Evolutionary conservation across 2,329 filamentous ascomycete genomes (phyloP), one percentile per base, ranked within the genome.

Genomic region (Botrytis galanthina): DNA sequence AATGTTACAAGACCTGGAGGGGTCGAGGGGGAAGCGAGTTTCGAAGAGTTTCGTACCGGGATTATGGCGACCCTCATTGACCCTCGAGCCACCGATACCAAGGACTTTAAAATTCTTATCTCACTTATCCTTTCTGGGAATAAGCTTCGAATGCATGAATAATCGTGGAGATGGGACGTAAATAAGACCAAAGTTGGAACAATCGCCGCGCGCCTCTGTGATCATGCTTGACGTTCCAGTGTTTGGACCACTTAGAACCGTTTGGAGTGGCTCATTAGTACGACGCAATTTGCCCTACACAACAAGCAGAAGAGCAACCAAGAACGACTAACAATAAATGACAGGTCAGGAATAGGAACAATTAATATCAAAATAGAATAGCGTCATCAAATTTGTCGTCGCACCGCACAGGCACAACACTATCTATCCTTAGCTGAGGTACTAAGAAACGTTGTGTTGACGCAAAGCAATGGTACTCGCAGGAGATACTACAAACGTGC

Each of bases 171-270:
- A 72, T 72, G 37, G 61, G 70, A 72, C 37, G 71, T 39, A 68
- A 69, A 60, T 60, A 67, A 48, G 71, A 59, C 32, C 51, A 71
- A 57, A 44, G 39, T 73, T 70, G 66, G 59, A 73, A 73, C 59
- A 71, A 42, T 59, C 72, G 46, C 71, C 71, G 71, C 71, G 71
- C 71, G 71, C 71, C 71, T 73, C 62, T 69, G 32, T 66, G 60
- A n/a, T 66, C 37, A 51, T 59, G 62, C 51, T 54, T 68, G 44
- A 35, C 32, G 20, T 54, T 60, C 54, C 32, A 14, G 64, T 69
- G 70, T 60, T 68, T 72, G 62, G 62, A 72, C 42, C 66, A 67
- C 69, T 51, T 51, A 32, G 54, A 72, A 48, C 60, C 62, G 63
- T 70, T 60, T 60, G 14, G 29, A 62, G 39, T 61, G 63, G 63